These are phyloP conservation scores for Actinidia arguta DNA, from an alignment of 179 eudicot genomes.

Conservation along the genomic window DNA sequence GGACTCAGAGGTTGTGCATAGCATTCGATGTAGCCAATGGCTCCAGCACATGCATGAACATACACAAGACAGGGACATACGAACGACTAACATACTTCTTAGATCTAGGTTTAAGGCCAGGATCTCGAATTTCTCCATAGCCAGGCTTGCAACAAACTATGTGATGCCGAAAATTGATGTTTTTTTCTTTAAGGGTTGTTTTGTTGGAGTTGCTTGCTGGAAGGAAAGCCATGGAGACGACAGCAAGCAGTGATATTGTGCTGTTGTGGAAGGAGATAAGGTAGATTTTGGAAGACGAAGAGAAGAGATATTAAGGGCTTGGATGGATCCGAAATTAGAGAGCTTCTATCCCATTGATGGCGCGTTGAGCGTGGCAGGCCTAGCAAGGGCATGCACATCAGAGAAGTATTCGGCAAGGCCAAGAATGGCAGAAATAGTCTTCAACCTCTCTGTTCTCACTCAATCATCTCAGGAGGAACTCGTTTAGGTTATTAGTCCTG, in stretches of 20 bases:
- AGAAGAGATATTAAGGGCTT: slow-evolving; percentile 39
- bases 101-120: slow-evolving; percentile 28
- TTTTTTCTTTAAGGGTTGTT: slow-evolving; percentile 27
- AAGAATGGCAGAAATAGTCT: slow-evolving; percentile 28
- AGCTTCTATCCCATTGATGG: slow-evolving; percentile 35
- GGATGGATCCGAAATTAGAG: slow-evolving; percentile 49
- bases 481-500: too few species aligned
- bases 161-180: slow-evolving; percentile 20
- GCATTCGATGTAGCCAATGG: slow-evolving; percentile 56
- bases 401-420: slow-evolving; percentile 47
- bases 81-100: slow-evolving; percentile 27
- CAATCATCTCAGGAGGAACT: slow-evolving; percentile 13
- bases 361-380: slow-evolving; percentile 36
- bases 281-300: slow-evolving; percentile 33
- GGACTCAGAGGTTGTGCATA: slow-evolving; percentile 47
- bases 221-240: slow-evolving; percentile 23
- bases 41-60: slow-evolving; percentile 57
- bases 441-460: slow-evolving; percentile 24
- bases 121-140: slow-evolving; percentile 31
- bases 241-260: slow-evolving; percentile 32
- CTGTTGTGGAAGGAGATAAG: slow-evolving; percentile 44
- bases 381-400: slow-evolving; percentile 48
- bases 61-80: slow-evolving; percentile 40
- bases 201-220: slow-evolving; percentile 29
- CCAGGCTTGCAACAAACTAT: slow-evolving; percentile 20